Percentiles rank a stretch among this genome's conserved stretches.
Evolutionary conservation across 2,329 filamentous ascomycete species (phyloP).

Genomic region (Bimuria novae-zelandiae): DNA sequence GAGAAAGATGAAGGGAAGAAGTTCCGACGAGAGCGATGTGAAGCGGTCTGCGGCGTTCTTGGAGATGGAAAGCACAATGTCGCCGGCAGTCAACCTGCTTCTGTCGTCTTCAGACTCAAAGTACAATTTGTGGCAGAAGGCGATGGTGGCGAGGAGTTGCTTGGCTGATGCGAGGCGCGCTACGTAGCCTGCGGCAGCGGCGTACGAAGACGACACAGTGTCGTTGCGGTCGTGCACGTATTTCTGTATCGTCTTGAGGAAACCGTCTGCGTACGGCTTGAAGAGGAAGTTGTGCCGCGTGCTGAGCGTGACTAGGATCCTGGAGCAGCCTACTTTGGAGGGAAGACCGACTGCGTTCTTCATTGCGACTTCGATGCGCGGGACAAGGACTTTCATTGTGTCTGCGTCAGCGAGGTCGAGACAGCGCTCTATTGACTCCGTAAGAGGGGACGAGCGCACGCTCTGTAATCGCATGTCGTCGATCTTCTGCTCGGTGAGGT

Average conservation of each 20-base stretch:
- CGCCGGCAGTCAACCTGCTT: constrained; percentile 74
- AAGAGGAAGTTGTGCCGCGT: constrained; percentile 79
- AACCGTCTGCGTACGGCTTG: constrained; percentile 72
- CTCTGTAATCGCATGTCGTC: constrained; percentile 83
- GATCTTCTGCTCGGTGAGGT: constrained; percentile 84
- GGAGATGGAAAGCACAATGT: constrained; percentile 80
- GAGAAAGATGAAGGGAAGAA: constrained; percentile 87
- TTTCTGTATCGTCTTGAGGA: constrained; percentile 78
- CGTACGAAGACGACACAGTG: constrained; percentile 88
- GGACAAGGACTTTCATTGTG: constrained; percentile 76
- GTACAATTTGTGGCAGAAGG: constrained; percentile 70
- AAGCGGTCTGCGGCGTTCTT: constrained; percentile 91
- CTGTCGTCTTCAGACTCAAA: constrained; percentile 79
- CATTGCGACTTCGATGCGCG: constrained; percentile 75
- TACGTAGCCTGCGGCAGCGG: constrained; percentile 83
- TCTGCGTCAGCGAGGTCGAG: constrained; percentile 79
- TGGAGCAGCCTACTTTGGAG: constrained; percentile 88
- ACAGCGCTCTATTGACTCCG: constrained; percentile 87
- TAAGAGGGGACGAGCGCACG: constrained; percentile 85
- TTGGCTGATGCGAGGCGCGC: constrained; percentile 67
- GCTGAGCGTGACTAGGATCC: constrained; percentile 81
- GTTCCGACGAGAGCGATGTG: constrained; percentile 70
- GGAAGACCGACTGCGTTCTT: constrained; percentile 88
- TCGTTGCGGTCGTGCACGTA: constrained; percentile 90
- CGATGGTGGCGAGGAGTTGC: constrained; percentile 59